A percentile compares a stretch with the other conserved stretches of the same genome.
Conservation (phyloP, 257 asterid genomes). For the Hygrophila difformis region DNA sequence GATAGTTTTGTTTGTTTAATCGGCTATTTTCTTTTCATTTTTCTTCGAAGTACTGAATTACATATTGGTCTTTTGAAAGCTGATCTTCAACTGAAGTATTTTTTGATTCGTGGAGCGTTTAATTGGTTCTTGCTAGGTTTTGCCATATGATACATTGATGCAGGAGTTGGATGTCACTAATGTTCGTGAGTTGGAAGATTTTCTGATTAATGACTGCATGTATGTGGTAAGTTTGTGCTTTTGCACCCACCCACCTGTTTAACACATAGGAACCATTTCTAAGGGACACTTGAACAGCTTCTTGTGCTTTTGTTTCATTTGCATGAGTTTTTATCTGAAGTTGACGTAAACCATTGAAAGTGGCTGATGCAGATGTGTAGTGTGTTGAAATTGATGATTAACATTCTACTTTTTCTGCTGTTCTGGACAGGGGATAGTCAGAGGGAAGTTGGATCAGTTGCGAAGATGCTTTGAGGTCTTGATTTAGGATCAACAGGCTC, state of each 20-base stretch:
- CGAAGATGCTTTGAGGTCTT: slow-evolving; percentile 95
- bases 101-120: too few relatives aligned
- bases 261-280: not conserved
- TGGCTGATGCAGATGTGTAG: not conserved
- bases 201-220: slow-evolving; percentile 97
- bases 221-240: slow-evolving; percentile 64
- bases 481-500: slow-evolving; percentile 15
- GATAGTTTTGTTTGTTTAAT: too few relatives aligned
- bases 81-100: not conserved
- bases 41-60: not conserved
- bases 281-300: not conserved
- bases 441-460: slow-evolving; percentile 96
- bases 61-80: not conserved
- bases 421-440: slow-evolving; percentile 74
- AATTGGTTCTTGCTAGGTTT: slow-evolving; percentile 36
- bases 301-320: not conserved
- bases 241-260: not conserved
- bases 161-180: slow-evolving; percentile 85
- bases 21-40: not conserved
- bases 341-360: not conserved
- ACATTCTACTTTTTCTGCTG: slow-evolving; percentile 12
- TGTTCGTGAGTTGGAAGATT: slow-evolving; percentile 96
- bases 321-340: not conserved
- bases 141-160: slow-evolving; percentile 84
- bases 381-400: slow-evolving; percentile 1